Percentiles rank a stretch among this genome's conserved stretches.
These are phyloP conservation scores for Paecilomyces formosus DNA, from an alignment of 2,329 filamentous ascomycete species.

Conservation along the genomic window DNA sequence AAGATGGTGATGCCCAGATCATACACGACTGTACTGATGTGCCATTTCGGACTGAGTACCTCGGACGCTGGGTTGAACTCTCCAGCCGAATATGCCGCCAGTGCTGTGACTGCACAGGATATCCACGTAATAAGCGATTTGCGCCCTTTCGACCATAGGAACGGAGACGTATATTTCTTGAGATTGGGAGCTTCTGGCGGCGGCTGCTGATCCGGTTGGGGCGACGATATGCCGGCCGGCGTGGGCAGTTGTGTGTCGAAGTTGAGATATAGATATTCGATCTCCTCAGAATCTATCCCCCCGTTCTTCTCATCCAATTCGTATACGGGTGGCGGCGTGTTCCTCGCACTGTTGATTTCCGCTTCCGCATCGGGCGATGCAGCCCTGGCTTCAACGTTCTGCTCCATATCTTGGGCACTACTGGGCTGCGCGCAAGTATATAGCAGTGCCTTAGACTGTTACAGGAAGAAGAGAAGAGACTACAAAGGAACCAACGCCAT, in stretches of 20 bases:
- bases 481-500: neutral
- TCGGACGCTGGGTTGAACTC: conserved; percentile 64
- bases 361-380: neutral
- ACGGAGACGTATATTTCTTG: conserved; percentile 59
- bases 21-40: conserved; percentile 58
- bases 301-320: neutral
- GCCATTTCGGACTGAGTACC: conserved; percentile 60
- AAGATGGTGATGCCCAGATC: conserved; percentile 73
- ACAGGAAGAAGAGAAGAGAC: neutral
- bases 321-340: neutral
- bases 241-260: conserved; percentile 54
- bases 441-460: neutral
- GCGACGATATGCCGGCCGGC: conserved; percentile 23
- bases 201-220: conserved; percentile 23
- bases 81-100: conserved; percentile 76
- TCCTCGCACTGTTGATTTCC: neutral
- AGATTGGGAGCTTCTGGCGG: conserved; percentile 59
- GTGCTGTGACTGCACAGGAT: conserved; percentile 65
- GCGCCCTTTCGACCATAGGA: conserved; percentile 61
- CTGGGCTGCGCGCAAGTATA: neutral
- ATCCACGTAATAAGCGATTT: conserved; percentile 67
- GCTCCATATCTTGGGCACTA: neutral
- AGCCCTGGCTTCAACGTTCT: neutral
- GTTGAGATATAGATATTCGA: conserved; percentile 54
- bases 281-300: conserved; percentile 15